Evolutionary conservation across 192 early-diverging fungal genomes (phyloP), one percentile per base, ranked within the genome.

Genomic region (Tieghemiomyces parasiticus): DNA sequence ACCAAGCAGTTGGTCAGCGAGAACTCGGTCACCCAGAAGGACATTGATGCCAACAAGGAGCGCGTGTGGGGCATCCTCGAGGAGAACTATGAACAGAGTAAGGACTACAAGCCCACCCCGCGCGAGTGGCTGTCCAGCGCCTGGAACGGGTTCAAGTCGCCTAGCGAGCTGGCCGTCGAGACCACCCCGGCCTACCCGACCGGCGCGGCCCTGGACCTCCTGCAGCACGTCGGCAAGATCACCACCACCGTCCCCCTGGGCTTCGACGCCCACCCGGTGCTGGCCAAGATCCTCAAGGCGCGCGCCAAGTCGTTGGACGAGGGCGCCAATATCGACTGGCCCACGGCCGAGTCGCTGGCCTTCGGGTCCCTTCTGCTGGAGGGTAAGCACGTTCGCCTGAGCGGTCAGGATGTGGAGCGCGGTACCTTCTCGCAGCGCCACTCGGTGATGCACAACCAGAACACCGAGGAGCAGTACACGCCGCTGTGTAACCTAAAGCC

Each of bases 351-450:
- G 76, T 73, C 85, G 35, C 79, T 98, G 67, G 90, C 95, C 3
- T 95, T 90, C 68, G 95, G 93, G 35, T 76, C 86, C 10, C 82
- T 98, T 51, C 79, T 98, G 58, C 66, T 86, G 16, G 93, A 96
- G 69, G 89, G 90, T 62, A 88, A 89, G 68, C 91, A 95, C 66
- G 83, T 94, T 60, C 85, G 92, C 61, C 75, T 98, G 35, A 86
- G 86, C 60, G 95, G 95, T 48, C 95, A 98, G 77, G 95, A 98
- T 81, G 87, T 90, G 58, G 95, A 98, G 77, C 89, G 95, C 72
- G 95, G 95, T 56, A 98, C 95, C 25, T 98, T 98, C 76, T 98
- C 95, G 53, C 95, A 98, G 67, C 90, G 95, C 59, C 95, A 98
- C 67, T 87, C 95, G 26, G 83, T 98, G 33, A 76, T 98, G 64